These are phyloP conservation scores for Linnemannia hyalina DNA, from an alignment of 192 early-diverging fungal genomes.

Conservation along the genomic window DNA sequence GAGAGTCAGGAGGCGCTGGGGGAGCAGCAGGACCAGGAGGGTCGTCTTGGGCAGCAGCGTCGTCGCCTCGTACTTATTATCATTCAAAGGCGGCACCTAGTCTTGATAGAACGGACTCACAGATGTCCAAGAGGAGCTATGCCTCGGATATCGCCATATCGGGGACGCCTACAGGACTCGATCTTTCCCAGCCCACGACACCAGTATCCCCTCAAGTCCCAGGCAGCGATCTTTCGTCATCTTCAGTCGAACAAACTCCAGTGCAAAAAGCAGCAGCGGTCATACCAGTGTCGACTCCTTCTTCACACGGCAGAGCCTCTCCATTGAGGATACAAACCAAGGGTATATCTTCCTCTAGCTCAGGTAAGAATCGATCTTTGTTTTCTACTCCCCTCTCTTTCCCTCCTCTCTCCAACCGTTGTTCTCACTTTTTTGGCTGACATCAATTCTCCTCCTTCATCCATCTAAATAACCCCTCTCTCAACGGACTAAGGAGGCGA, in stretches of 20 bases:
- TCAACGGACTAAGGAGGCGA: not conserved
- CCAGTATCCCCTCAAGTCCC: not conserved
- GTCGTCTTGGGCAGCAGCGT: not conserved
- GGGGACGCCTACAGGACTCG: constrained; percentile 4
- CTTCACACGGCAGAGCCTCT: not conserved
- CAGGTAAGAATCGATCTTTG: not conserved
- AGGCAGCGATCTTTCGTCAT: not conserved
- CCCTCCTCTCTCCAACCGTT: not conserved
- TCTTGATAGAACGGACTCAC: constrained; percentile 18
- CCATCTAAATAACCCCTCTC: too few relatives aligned
- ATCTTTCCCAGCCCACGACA: not conserved
- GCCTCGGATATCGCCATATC: constrained; percentile 17
- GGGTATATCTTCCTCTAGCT: not conserved
- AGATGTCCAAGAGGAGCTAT: constrained; percentile 39
- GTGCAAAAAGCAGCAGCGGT: not conserved
- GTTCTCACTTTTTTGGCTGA: too few relatives aligned
- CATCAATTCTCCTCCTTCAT: not conserved
- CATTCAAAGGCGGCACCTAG: not conserved
- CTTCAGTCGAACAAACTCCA: not conserved
- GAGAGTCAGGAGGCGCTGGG: not conserved
- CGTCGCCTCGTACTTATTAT: not conserved
- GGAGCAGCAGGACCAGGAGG: too few relatives aligned
- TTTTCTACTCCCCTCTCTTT: not conserved
- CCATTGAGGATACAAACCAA: constrained; percentile 14
- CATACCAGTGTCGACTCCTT: not conserved